Conservation (phyloP, 768 basidiomycete genomes). For the Rhodotorula sphaerocarpa region DNA sequence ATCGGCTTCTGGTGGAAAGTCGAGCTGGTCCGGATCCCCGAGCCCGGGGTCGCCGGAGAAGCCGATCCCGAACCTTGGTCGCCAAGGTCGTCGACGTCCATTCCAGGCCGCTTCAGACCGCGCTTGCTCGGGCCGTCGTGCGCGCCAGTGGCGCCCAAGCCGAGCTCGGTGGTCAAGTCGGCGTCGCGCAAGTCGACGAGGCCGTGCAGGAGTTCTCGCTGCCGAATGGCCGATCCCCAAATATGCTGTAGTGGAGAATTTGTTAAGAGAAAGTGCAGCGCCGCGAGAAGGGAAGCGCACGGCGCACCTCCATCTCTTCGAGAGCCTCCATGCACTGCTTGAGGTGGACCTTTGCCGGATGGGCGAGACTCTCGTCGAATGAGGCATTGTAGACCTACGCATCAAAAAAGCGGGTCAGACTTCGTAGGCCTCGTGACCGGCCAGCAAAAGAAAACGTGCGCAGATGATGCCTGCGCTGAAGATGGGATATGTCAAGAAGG, state of each 20-base stretch:
- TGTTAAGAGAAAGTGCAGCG: not conserved
- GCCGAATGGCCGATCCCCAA: conserved; percentile 27
- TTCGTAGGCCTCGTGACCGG: too few species aligned
- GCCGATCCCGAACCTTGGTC: not conserved
- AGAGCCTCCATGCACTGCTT: conserved; percentile 36
- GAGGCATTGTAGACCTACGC: conserved; percentile 36
- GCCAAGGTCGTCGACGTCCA: conserved; percentile 20
- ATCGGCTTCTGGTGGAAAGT: conserved; percentile 25
- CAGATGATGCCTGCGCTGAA: conserved; percentile 42
- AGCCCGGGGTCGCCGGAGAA: not conserved
- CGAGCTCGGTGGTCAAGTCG: conserved; percentile 24
- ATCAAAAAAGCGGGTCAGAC: not conserved
- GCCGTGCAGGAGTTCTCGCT: conserved; percentile 31
- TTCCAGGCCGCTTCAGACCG: conserved; percentile 26
- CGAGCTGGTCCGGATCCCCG: conserved; percentile 5
- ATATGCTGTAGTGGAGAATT: not conserved
- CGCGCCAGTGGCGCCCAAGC: not conserved
- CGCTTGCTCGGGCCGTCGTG: conserved; percentile 1
- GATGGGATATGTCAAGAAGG: conserved; percentile 41
- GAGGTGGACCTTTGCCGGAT: conserved; percentile 33
- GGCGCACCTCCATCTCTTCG: conserved; percentile 36
- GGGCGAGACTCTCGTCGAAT: conserved; percentile 33
- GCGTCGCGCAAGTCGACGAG: conserved; percentile 35
- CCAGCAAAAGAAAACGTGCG: conserved; percentile 4
- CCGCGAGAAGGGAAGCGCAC: not conserved